A percentile compares a stretch with the other conserved stretches of the same genome.
Evolutionary conservation across 73 alveolate species (phyloP).

Genomic region (Paramecium bursaria): DNA sequence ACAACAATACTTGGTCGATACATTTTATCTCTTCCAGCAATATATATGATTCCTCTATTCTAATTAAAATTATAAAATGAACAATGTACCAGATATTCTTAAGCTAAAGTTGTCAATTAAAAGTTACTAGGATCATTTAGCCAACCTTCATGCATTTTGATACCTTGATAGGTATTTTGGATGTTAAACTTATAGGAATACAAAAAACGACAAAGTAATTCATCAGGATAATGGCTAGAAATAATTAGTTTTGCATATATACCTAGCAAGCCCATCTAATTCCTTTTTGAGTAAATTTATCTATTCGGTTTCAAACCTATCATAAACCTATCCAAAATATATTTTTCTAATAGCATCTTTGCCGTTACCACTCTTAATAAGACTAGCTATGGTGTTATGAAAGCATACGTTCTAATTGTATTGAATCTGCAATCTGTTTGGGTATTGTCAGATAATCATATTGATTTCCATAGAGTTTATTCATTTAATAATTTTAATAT

Average conservation of each 20-base stretch:
- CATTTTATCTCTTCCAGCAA: conserved; percentile 47
- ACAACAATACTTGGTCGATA: conserved; percentile 6
- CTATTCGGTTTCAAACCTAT: conserved; percentile 1
- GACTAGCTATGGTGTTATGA: no score
- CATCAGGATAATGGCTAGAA: conserved; percentile 45
- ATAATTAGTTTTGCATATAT: neutral
- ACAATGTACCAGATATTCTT: neutral
- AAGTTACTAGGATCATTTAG: conserved; percentile 14
- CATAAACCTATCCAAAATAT: conserved; percentile 42
- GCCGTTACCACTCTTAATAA: conserved; percentile 20
- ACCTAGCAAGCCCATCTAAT: conserved; percentile 53
- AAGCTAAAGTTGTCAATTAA: conserved; percentile 28
- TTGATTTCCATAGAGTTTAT: conserved; percentile 28
- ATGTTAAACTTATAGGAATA: conserved; percentile 19
- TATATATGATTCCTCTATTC: conserved; percentile 51
- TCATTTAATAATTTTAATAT: neutral
- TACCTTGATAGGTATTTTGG: conserved; percentile 16
- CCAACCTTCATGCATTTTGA: conserved; percentile 51
- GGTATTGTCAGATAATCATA: conserved; percentile 44
- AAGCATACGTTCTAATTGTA: neutral
- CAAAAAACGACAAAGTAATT: neutral
- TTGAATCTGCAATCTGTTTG: neutral
- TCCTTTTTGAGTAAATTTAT: neutral
- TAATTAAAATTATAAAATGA: neutral
- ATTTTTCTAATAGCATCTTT: conserved; percentile 47